Conservation (phyloP, 768 basidiomycete genomes). For the Tricholoma hemisulphureum region DNA sequence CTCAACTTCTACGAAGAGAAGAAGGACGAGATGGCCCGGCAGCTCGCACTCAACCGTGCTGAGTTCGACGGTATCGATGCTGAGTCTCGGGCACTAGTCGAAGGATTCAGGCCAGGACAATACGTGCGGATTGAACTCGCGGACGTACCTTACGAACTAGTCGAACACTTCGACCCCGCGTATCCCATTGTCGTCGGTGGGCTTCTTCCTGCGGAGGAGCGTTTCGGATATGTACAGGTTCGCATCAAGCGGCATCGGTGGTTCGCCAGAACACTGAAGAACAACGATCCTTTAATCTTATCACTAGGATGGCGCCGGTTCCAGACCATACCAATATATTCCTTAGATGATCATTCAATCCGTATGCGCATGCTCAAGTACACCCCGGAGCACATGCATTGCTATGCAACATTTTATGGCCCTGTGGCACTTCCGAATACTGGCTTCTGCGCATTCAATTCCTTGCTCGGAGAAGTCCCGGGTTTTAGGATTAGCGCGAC, state of each 20-base stretch:
- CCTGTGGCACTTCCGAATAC: slow-evolving; percentile 91
- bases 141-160: slow-evolving; percentile 85
- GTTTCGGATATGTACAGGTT: slow-evolving; percentile 91
- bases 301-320: slow-evolving; percentile 98
- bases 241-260: slow-evolving; percentile 96
- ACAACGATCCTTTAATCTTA: slow-evolving; percentile 93
- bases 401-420: slow-evolving; percentile 96
- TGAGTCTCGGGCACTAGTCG: slow-evolving; percentile 77
- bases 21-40: slow-evolving; percentile 88
- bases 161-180: slow-evolving; percentile 88
- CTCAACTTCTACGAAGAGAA: slow-evolving; percentile 88
- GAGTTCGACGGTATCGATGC: slow-evolving; percentile 82
- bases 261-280: slow-evolving; percentile 89
- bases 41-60: slow-evolving; percentile 75
- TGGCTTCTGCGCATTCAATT: slow-evolving; percentile 97
- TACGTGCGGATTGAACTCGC: slow-evolving; percentile 91
- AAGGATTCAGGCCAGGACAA: slow-evolving; percentile 86
- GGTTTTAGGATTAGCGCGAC: slow-evolving; percentile 92
- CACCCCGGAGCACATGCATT: slow-evolving; percentile 99
- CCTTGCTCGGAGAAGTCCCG: slow-evolving; percentile 58
- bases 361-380: slow-evolving; percentile 99
- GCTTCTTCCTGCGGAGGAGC: slow-evolving; percentile 83
- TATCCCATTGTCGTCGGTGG: slow-evolving; percentile 94
- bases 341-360: slow-evolving; percentile 95
- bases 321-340: slow-evolving; percentile 93